phyloP scores from a whole-genome alignment of 192 early-diverging fungal genomes.

The Mortierella alpina region DNA sequence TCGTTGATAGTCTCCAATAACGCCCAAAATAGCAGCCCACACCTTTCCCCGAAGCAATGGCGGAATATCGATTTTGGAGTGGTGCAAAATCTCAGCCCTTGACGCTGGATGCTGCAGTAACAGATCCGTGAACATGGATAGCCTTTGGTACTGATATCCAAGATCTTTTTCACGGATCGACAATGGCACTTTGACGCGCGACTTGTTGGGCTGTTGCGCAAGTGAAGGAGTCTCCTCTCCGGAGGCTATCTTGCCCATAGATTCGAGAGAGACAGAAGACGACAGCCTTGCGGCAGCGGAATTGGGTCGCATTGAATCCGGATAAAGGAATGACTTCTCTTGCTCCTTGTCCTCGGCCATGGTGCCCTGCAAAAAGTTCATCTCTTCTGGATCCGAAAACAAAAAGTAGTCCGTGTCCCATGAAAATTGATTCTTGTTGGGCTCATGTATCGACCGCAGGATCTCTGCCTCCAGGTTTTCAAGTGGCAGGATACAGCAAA shows the following conservation, averaged over 20 bases:
- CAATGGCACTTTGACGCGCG: constrained; percentile 57
- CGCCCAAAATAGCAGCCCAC: constrained; percentile 74
- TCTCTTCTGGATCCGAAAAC: constrained; percentile 66
- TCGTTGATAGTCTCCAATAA: constrained; percentile 65
- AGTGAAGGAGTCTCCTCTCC: constrained; percentile 2
- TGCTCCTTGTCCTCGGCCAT: constrained; percentile 24
- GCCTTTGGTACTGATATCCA: constrained; percentile 68
- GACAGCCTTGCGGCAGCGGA: constrained; percentile 1
- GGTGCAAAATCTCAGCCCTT: constrained; percentile 63
- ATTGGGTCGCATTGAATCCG: constrained; percentile 32
- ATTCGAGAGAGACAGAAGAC: background rate
- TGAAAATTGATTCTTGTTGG: constrained; percentile 60
- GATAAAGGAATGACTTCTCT: constrained; percentile 47
- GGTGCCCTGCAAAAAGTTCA: constrained; percentile 64
- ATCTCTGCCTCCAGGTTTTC: constrained; percentile 63
- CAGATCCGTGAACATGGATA: constrained; percentile 64
- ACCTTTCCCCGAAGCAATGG: constrained; percentile 70
- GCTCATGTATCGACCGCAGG: constrained; percentile 47
- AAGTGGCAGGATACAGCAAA: constrained; percentile 55
- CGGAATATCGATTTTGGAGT: constrained; percentile 71
- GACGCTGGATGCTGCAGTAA: constrained; percentile 70
- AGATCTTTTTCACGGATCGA: constrained; percentile 67
- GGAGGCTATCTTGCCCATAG: background rate
- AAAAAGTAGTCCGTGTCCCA: constrained; percentile 69
- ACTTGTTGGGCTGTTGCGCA: constrained; percentile 27